These are phyloP conservation scores for Hemerocallis citrina DNA, from an alignment of 106 monocot species.

Conservation along the genomic window DNA sequence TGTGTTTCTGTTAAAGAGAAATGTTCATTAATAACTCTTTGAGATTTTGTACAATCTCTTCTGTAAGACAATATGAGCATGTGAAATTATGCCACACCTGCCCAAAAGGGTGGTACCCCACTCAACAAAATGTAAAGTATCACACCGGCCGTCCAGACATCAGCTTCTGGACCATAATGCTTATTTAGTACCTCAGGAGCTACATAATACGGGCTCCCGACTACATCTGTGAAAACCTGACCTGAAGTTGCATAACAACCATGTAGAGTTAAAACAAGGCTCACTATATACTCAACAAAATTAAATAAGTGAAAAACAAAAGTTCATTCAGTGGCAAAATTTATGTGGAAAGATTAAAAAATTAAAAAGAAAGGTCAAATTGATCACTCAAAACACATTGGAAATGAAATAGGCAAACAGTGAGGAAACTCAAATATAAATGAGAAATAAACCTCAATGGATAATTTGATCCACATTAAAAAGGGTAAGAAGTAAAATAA, in stretches of 20 bases:
- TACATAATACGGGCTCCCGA: constrained; percentile 9
- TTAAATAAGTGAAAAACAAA: not conserved
- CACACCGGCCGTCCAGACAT: constrained; percentile 5
- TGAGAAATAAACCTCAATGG: not conserved
- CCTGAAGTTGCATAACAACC: constrained; percentile 14
- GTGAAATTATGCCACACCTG: not conserved
- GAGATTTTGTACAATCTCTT: not conserved
- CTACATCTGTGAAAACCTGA: constrained; percentile 10
- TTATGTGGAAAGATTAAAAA: not conserved
- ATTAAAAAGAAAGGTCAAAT: not conserved
- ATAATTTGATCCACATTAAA: not conserved
- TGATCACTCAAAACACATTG: not conserved
- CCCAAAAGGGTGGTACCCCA: too few relatives aligned
- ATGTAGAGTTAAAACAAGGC: not conserved
- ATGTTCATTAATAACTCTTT: too few relatives aligned
- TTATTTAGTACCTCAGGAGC: constrained; percentile 7
- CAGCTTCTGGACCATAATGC: too few relatives aligned
- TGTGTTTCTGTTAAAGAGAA: constrained; percentile 14
- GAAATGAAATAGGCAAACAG: not conserved
- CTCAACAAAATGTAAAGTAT: constrained; percentile 11
- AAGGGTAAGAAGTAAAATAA: not conserved
- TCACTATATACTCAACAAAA: not conserved
- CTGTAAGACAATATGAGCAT: not conserved
- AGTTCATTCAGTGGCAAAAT: not conserved
- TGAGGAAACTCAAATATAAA: not conserved